Conservation (phyloP, 208 protist species). For the Angomonas ambiguus region DNA sequence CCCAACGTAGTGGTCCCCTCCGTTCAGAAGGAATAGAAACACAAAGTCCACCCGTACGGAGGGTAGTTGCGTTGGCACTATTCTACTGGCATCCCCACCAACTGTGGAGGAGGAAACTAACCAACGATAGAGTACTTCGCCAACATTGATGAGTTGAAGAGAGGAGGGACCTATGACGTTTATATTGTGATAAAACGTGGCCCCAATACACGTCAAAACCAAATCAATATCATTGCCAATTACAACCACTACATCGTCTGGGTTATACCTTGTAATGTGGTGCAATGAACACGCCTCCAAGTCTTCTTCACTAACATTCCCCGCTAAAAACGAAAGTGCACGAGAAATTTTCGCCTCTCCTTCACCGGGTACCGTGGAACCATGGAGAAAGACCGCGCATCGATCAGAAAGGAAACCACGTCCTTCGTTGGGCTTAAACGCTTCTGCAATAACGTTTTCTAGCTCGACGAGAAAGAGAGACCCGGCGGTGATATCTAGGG, state of each 20-base stretch:
- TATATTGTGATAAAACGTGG: constrained; percentile 80
- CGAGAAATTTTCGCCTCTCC: constrained; percentile 82
- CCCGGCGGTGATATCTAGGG: constrained; percentile 73
- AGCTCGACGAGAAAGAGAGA: constrained; percentile 84
- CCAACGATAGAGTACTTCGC: constrained; percentile 77
- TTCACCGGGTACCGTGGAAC: constrained; percentile 74
- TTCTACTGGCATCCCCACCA: constrained; percentile 27
- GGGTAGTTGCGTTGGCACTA: constrained; percentile 44
- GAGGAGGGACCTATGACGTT: constrained; percentile 71
- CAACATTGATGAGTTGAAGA: constrained; percentile 72
- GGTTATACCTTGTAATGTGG: constrained; percentile 29
- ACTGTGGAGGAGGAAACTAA: constrained; percentile 38
- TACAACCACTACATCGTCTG: constrained; percentile 65
- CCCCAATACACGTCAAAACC: constrained; percentile 73
- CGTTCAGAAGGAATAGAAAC: constrained; percentile 84
- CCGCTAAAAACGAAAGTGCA: constrained; percentile 64
- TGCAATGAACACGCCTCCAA: neutral
- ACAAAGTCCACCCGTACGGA: constrained; percentile 82
- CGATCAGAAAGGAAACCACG: constrained; percentile 48
- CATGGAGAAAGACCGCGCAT: constrained; percentile 73
- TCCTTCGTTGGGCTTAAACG: constrained; percentile 60
- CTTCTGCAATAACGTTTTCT: constrained; percentile 73
- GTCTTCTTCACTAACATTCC: neutral
- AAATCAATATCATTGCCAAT: constrained; percentile 88
- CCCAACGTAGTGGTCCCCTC: constrained; percentile 81